A percentile compares a stretch with the other conserved stretches of the same genome.
Conservation (phyloP, 495 filamentous ascomycete genomes). For the Neurospora terricola region DNA sequence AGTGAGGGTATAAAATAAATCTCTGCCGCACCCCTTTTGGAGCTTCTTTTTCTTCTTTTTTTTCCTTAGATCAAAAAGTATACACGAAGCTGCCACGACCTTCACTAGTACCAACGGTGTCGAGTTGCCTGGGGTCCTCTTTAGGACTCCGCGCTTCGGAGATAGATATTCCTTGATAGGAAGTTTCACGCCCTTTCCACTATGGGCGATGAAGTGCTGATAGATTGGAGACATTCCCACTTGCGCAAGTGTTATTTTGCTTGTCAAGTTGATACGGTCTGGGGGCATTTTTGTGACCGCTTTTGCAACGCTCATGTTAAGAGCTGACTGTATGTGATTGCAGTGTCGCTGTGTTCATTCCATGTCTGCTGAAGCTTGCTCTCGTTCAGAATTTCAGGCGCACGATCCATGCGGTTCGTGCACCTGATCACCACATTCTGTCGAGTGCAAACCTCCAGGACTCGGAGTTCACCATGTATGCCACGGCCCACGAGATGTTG, state of each 20-base stretch:
- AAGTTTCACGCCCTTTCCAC: constrained; percentile 36
- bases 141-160: constrained; percentile 33
- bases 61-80: constrained; percentile 45
- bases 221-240: constrained; percentile 28
- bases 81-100: constrained; percentile 43
- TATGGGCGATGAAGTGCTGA: constrained; percentile 38
- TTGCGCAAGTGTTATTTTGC: not conserved
- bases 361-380: not conserved
- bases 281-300: not conserved
- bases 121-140: constrained; percentile 37
- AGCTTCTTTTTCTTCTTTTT: constrained; percentile 15
- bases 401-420: not conserved
- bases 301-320: not conserved
- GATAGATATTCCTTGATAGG: constrained; percentile 42
- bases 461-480: not conserved
- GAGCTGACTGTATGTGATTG: not conserved
- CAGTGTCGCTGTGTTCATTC: constrained; percentile 3
- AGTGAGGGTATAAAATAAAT: constrained; percentile 1
- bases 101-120: constrained; percentile 40
- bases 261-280: not conserved
- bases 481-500: not conserved
- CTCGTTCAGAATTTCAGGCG: not conserved
- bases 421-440: not conserved
- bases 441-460: not conserved
- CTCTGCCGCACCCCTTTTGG: not conserved